Evolutionary conservation across 2,329 filamentous ascomycete genomes (phyloP), one percentile per base, ranked within the genome.

Genomic region (Claviceps maximensis): DNA sequence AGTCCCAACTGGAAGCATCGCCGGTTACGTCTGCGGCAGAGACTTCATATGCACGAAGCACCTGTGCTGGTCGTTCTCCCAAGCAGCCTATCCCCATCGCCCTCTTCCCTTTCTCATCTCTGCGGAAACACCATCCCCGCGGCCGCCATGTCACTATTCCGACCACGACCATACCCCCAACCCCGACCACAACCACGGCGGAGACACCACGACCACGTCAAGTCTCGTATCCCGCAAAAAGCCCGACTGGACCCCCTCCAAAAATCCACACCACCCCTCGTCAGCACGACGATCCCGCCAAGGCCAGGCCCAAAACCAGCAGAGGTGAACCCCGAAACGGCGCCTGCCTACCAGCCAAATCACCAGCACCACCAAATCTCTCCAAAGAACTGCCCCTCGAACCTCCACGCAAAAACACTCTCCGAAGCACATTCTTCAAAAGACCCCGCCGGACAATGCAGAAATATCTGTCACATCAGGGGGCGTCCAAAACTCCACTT

Each of bases 351-450:
- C 40, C 54, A 60, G 13, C 52, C 58, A 21, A 63, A 29, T 25
- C 29, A 45, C 7, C 31, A 45, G 12, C 40, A 8, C 25, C 44
- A 27, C 25, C 23, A 46, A 56, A 55, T 31, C 57, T 56, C 8
- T 53, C 56, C 47, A 54, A 59, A 47, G 55, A 61, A 29, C 49
- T 56, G 7, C 50, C 54, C 21, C 51, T 53, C 7, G 49, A 52
- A 31, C 58, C 59, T 36, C 55, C 56, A 23, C 57, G 58, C 29
- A 52, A 53, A 10, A 47, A 31, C n/a, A 47, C 49, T 19, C 53
- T 54, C 10, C 48, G 56, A 25, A 55, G 47, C 49, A 40, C 44
- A 17, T 54, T 54, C 19, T 51, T 47, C 12, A 47, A n/a, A 36
- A 46, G 38, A 31, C 44, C 53, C 5, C 49, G n/a, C 17, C 45